Evolutionary conservation across 805 yeast genomes (phyloP).

Genomic region (Diddensiella transvaalensis): DNA sequence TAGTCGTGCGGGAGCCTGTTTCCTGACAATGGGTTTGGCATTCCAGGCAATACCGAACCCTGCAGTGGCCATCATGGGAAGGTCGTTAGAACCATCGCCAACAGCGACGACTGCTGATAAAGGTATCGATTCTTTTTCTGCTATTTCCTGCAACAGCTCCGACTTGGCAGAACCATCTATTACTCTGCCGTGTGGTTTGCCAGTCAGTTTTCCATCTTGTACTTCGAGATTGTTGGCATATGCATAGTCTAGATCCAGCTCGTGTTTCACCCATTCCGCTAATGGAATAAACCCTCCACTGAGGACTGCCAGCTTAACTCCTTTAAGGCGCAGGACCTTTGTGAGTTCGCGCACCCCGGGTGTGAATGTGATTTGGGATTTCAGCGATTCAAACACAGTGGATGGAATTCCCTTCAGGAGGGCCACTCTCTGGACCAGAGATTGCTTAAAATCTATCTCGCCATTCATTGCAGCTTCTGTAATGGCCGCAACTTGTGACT

Average conservation of each 20-base stretch:
- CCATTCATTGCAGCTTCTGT: slow-evolving; percentile 97
- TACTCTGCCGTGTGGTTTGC: slow-evolving; percentile 71
- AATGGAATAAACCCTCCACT: slow-evolving; percentile 94
- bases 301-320: slow-evolving; percentile 75
- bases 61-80: slow-evolving; percentile 85
- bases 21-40: slow-evolving; percentile 91
- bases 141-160: slow-evolving; percentile 52
- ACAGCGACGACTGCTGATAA: slow-evolving; percentile 64
- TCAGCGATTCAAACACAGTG: slow-evolving; percentile 74
- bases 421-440: slow-evolving; percentile 68
- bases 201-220: slow-evolving; percentile 55
- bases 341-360: slow-evolving; percentile 79
- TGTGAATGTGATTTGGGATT: slow-evolving; percentile 67
- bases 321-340: slow-evolving; percentile 53
- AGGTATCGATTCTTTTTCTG: slow-evolving; percentile 31
- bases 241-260: slow-evolving; percentile 77
- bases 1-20: slow-evolving; percentile 73
- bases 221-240: slow-evolving; percentile 67
- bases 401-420: slow-evolving; percentile 81
- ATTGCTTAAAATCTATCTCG: slow-evolving; percentile 84
- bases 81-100: slow-evolving; percentile 97
- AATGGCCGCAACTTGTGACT: slow-evolving; percentile 78
- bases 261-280: slow-evolving; percentile 67
- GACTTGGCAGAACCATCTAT: slow-evolving; percentile 89
- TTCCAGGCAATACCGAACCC: slow-evolving; percentile 97